Evolutionary conservation across 345 rosid genomes (phyloP).

Genomic region (Syzygium oleosum): DNA sequence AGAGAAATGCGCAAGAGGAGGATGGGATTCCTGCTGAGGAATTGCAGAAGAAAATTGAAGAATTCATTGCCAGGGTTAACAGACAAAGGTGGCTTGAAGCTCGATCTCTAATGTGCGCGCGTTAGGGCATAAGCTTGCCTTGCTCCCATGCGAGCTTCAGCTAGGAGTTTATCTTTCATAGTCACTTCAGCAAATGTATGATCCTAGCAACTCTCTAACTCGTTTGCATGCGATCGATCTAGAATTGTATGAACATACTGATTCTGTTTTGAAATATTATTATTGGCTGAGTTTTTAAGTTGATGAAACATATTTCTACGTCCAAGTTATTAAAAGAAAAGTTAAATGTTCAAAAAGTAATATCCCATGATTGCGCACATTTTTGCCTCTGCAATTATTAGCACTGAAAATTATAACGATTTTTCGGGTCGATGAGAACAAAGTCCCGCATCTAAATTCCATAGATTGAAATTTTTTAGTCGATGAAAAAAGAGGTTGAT

Average conservation of each 20-base stretch:
- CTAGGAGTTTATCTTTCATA: not conserved
- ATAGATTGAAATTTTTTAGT: not conserved
- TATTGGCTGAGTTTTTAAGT: not conserved
- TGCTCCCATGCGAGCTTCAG: not conserved
- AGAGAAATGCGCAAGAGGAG: conserved; percentile 11
- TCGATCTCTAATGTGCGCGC: not conserved
- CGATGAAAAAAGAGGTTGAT: not conserved
- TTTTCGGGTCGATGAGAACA: not conserved
- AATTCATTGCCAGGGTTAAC: conserved; percentile 62
- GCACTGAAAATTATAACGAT: not conserved
- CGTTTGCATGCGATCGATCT: not conserved
- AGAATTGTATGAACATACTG: not conserved
- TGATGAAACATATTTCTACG: not conserved
- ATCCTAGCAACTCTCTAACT: not conserved
- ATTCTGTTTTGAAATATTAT: not conserved
- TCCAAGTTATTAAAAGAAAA: not conserved
- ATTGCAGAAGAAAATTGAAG: conserved; percentile 42
- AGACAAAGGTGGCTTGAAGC: conserved; percentile 50
- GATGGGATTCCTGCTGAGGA: conserved; percentile 29
- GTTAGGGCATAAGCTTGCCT: not conserved
- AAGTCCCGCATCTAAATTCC: not conserved
- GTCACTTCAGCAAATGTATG: not conserved
- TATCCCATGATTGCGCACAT: too few species aligned
- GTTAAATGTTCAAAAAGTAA: too few species aligned
- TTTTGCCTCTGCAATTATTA: too few species aligned